phyloP scores from a whole-genome alignment of 345 rosid genomes.

The Salix arbutifolia region DNA sequence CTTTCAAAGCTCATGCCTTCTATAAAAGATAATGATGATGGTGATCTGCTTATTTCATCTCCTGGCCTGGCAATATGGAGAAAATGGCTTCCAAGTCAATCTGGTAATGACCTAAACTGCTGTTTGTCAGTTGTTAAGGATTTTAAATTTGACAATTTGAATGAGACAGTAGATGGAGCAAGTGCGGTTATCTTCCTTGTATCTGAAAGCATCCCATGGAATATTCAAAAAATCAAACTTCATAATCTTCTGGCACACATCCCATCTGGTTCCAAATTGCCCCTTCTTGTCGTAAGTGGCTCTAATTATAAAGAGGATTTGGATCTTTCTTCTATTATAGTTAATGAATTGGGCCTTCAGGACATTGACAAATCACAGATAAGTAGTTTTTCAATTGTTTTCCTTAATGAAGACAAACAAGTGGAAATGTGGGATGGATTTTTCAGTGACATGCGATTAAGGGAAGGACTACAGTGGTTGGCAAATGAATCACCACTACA shows the following conservation, averaged over 20 bases:
- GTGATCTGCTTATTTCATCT: constrained; percentile 48
- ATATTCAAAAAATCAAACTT: constrained; percentile 54
- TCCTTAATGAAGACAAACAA: constrained; percentile 46
- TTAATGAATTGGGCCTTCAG: constrained; percentile 52
- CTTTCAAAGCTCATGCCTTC: constrained; percentile 67
- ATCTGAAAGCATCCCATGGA: constrained; percentile 57
- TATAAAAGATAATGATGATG: constrained; percentile 28
- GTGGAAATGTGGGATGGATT: constrained; percentile 43
- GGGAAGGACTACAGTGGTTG: constrained; percentile 82
- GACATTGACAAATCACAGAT: constrained; percentile 64
- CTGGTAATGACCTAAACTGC: constrained; percentile 43
- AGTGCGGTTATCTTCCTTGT: constrained; percentile 73
- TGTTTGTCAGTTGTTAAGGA: constrained; percentile 69
- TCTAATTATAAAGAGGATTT: constrained; percentile 33
- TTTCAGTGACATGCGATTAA: constrained; percentile 58
- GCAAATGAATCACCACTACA: constrained; percentile 72
- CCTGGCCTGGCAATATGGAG: constrained; percentile 79
- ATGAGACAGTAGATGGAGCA: constrained; percentile 53
- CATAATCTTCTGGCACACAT: constrained; percentile 54
- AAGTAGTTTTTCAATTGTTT: constrained; percentile 47
- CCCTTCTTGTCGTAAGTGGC: constrained; percentile 67
- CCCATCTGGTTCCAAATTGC: constrained; percentile 62
- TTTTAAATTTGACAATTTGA: constrained; percentile 29
- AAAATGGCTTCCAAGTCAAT: constrained; percentile 50
- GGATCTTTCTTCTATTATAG: constrained; percentile 39